phyloP scores from a whole-genome alignment of 2,329 filamentous ascomycete species.

The Colletotrichum horii region DNA sequence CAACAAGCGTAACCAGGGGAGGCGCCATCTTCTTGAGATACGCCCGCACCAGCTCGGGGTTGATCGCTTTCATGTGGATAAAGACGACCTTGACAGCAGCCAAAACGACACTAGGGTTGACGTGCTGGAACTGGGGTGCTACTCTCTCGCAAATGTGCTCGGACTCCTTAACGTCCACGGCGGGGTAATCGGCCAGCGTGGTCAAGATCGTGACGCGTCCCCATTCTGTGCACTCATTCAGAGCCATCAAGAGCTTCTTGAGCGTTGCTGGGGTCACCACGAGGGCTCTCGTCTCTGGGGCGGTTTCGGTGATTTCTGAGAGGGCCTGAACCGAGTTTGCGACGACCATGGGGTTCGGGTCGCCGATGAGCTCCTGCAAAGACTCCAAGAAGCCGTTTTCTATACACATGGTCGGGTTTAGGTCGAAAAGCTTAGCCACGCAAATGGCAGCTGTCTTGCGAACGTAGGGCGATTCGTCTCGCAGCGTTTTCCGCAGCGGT shows the following conservation, averaged over 20 bases:
- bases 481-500: slow-evolving; percentile 90
- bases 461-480: slow-evolving; percentile 97
- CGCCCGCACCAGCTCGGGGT: slow-evolving; percentile 76
- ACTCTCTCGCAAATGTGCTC: slow-evolving; percentile 98
- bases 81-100: slow-evolving; percentile 99
- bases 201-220: slow-evolving; percentile 92
- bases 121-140: slow-evolving; percentile 95
- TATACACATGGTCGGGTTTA: slow-evolving; percentile 90
- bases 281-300: slow-evolving; percentile 88
- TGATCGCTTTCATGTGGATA: slow-evolving; percentile 89
- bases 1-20: slow-evolving; percentile 90
- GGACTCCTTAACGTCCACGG: slow-evolving; percentile 89
- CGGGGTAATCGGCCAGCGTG: slow-evolving; percentile 86
- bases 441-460: slow-evolving; percentile 98
- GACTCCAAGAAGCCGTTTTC: slow-evolving; percentile 96
- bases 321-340: slow-evolving; percentile 96
- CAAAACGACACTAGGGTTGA: slow-evolving; percentile 94
- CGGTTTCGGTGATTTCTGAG: slow-evolving; percentile 87
- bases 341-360: slow-evolving; percentile 98
- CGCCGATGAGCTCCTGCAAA: slow-evolving; percentile 93
- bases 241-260: slow-evolving; percentile 94
- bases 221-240: slow-evolving; percentile 99
- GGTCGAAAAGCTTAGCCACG: slow-evolving; percentile 95
- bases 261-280: slow-evolving; percentile 81
- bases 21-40: slow-evolving; percentile 99